phyloP scores from a whole-genome alignment of 768 basidiomycete species.

The Inosperma sp. region DNA sequence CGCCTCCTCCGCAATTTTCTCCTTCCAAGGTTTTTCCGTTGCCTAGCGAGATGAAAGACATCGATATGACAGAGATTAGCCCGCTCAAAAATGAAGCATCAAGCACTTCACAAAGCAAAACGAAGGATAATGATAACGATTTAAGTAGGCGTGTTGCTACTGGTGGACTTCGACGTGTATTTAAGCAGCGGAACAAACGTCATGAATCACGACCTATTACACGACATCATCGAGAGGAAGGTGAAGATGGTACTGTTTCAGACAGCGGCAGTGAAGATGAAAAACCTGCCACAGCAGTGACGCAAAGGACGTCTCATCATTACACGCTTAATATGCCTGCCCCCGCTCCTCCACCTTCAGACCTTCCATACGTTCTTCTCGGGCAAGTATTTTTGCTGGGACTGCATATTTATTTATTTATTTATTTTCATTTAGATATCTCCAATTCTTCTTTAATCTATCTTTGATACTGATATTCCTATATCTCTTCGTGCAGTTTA shows the following conservation, averaged over 20 bases:
- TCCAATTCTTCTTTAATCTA: slow-evolving; percentile 93
- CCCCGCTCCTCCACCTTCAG: slow-evolving; percentile 49
- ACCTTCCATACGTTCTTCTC: slow-evolving; percentile 76
- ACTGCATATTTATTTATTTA: slow-evolving; percentile 2
- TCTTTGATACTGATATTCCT: slow-evolving; percentile 78
- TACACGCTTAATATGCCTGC: slow-evolving; percentile 81
- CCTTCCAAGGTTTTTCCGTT: slow-evolving; percentile 55
- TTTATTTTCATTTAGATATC: slow-evolving; percentile 51
- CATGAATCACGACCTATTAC: slow-evolving; percentile 25
- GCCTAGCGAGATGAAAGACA: slow-evolving; percentile 51
- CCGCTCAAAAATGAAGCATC: slow-evolving; percentile 40
- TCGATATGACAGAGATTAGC: slow-evolving; percentile 73
- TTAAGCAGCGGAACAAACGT: slow-evolving; percentile 53
- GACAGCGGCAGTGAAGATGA: slow-evolving; percentile 46
- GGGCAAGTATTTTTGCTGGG: slow-evolving; percentile 52
- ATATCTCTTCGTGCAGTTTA: slow-evolving; percentile 81
- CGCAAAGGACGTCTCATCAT: slow-evolving; percentile 65
- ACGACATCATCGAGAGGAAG: slow-evolving; percentile 28
- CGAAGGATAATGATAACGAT: slow-evolving; percentile 34
- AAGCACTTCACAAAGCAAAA: slow-evolving; percentile 14
- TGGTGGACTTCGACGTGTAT: slow-evolving; percentile 64
- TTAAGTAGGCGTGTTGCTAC: slow-evolving; percentile 51
- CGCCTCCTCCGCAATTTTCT: slow-evolving; percentile 57
- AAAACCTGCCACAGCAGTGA: slow-evolving; percentile 34
- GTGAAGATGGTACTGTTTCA: slow-evolving; percentile 39